Conservation (phyloP, 148 eudicot genomes). For the Rheum nobile region DNA sequence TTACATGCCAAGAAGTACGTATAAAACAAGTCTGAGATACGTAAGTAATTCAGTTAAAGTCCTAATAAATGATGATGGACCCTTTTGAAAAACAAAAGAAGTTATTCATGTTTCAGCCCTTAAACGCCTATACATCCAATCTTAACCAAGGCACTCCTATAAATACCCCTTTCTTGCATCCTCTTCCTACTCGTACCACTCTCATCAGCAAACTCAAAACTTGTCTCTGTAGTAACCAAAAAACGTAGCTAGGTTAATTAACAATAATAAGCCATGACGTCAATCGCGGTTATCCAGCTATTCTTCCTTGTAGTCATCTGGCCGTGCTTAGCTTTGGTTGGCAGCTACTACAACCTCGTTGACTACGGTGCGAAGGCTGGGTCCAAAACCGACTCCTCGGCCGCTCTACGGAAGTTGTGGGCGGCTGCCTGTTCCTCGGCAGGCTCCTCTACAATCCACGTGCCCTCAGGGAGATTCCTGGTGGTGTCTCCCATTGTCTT, state of each 20-base stretch:
- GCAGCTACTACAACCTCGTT: neutral
- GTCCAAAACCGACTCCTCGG: constrained; percentile 17
- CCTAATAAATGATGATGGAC: too few relatives aligned
- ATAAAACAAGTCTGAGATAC: too few relatives aligned
- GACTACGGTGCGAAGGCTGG: constrained; percentile 18
- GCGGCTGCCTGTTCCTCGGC: constrained; percentile 20
- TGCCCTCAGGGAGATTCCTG: constrained; percentile 27
- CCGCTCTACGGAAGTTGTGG: constrained; percentile 24
- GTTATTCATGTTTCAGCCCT: too few relatives aligned
- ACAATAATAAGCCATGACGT: neutral
- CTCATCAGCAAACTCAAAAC: neutral
- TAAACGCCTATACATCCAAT: too few relatives aligned
- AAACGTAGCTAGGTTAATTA: neutral
- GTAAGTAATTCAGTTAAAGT: too few relatives aligned
- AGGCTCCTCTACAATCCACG: constrained; percentile 12
- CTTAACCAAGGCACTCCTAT: neutral
- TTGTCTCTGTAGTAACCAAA: neutral
- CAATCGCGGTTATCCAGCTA: neutral
- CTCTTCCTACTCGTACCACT: neutral
- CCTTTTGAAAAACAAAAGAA: too few relatives aligned
- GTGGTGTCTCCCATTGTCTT: neutral
- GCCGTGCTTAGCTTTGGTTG: neutral
- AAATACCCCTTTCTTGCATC: neutral
- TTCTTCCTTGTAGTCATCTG: neutral
- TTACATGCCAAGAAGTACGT: too few relatives aligned